These are phyloP conservation scores for Podaxis sp. DNA, from an alignment of 768 basidiomycete species.

Conservation along the genomic window DNA sequence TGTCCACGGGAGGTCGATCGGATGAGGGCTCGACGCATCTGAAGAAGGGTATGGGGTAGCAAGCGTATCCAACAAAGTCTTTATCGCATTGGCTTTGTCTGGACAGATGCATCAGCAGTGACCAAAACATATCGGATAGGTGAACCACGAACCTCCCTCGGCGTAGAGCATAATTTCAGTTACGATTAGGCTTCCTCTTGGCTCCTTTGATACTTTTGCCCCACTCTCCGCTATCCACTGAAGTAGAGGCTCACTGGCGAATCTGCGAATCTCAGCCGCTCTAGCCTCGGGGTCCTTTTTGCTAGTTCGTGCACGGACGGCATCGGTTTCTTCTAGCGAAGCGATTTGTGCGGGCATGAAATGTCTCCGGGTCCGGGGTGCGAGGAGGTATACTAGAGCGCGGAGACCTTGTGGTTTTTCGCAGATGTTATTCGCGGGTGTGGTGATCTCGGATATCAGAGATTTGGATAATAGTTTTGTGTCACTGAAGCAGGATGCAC, in stretches of 20 bases:
- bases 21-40: slow-evolving; percentile 52
- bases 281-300: slow-evolving; percentile 74
- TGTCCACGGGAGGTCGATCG: slow-evolving; percentile 79
- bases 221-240: slow-evolving; percentile 66
- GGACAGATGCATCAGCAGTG: neutral
- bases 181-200: slow-evolving; percentile 77
- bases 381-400: slow-evolving; percentile 77
- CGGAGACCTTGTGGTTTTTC: slow-evolving; percentile 74
- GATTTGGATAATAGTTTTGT: slow-evolving; percentile 88
- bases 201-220: slow-evolving; percentile 63
- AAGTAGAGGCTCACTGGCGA: slow-evolving; percentile 76
- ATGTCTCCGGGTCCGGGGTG: slow-evolving; percentile 81
- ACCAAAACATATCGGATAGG: neutral
- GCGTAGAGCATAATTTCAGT: slow-evolving; percentile 83
- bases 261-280: slow-evolving; percentile 67
- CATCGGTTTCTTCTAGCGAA: slow-evolving; percentile 73
- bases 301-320: slow-evolving; percentile 67
- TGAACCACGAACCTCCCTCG: slow-evolving; percentile 66
- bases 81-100: slow-evolving; percentile 72
- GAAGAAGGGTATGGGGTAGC: slow-evolving; percentile 54
- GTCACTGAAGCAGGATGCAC: slow-evolving; percentile 51
- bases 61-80: slow-evolving; percentile 61
- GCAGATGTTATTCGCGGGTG: slow-evolving; percentile 57
- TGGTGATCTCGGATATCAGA: slow-evolving; percentile 68
- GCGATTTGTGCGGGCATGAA: slow-evolving; percentile 83